Conservation (phyloP, 345 rosid species). For the Citrus sp. region DNA sequence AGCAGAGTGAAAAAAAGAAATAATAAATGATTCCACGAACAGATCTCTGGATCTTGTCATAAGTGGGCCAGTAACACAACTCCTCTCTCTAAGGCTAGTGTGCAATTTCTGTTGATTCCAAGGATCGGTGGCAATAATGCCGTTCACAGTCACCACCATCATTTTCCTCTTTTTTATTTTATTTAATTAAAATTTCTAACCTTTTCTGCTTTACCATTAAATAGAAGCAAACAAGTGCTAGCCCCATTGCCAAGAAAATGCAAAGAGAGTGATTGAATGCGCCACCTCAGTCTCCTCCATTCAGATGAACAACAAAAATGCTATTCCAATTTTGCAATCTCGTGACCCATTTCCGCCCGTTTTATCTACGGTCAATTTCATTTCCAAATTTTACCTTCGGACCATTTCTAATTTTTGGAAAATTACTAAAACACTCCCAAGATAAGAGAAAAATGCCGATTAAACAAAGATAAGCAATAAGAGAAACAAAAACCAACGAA, state of each 20-base stretch:
- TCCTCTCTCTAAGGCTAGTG: neutral
- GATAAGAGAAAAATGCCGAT: too few relatives aligned
- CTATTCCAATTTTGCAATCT: too few relatives aligned
- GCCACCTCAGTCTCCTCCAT: neutral
- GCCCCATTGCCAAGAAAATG: neutral
- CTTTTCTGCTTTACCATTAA: neutral
- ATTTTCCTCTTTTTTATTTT: neutral
- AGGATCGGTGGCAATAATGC: neutral
- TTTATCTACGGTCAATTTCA: too few relatives aligned
- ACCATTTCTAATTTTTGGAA: too few relatives aligned
- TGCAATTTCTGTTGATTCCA: neutral
- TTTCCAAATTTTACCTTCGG: too few relatives aligned
- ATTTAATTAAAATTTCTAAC: neutral
- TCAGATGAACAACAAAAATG: neutral
- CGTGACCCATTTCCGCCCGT: too few relatives aligned
- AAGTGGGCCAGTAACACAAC: conserved; percentile 2
- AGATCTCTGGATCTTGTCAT: neutral
- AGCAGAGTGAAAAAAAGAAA: neutral
- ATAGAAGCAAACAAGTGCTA: neutral
- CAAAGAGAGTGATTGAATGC: neutral
- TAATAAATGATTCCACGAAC: neutral
- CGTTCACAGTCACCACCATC: neutral
- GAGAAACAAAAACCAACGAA: neutral
- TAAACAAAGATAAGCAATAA: neutral
- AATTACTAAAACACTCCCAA: too few relatives aligned